Evolutionary conservation across 306 rosid genomes (phyloP).

Genomic region (Malus sylvestris): DNA sequence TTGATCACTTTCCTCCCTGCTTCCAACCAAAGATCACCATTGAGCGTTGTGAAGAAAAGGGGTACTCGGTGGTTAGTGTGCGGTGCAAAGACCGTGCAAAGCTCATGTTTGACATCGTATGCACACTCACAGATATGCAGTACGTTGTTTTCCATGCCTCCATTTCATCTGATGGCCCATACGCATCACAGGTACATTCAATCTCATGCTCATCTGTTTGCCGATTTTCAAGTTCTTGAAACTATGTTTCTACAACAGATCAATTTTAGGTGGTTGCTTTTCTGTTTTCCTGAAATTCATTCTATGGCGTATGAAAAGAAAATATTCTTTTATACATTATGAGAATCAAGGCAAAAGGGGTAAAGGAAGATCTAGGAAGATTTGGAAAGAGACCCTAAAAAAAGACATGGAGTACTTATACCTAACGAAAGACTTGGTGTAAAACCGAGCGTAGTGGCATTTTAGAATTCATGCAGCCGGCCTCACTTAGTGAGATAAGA

Average conservation of each 20-base stretch:
- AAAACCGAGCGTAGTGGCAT: too few relatives aligned
- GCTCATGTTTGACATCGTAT: slow-evolving; percentile 78
- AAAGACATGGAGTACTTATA: too few relatives aligned
- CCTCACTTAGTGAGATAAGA: too few relatives aligned
- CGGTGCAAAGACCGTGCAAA: slow-evolving; percentile 75
- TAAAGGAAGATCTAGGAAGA: too few relatives aligned
- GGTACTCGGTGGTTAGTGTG: slow-evolving; percentile 64
- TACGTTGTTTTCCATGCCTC: slow-evolving; percentile 81
- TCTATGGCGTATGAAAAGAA: too few relatives aligned
- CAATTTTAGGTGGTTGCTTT: background rate
- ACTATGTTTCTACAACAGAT: background rate
- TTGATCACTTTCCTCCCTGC: slow-evolving; percentile 31
- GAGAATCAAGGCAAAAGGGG: too few relatives aligned
- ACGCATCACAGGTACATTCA: slow-evolving; percentile 57
- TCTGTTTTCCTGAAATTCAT: background rate
- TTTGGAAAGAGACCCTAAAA: too few relatives aligned
- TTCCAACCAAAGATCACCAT: slow-evolving; percentile 60
- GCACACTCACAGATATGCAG: slow-evolving; percentile 85
- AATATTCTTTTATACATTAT: too few relatives aligned
- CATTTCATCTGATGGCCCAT: slow-evolving; percentile 67
- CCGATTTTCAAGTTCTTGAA: background rate
- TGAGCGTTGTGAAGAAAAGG: slow-evolving; percentile 67
- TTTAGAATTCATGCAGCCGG: too few relatives aligned
- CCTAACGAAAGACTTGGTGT: too few relatives aligned
- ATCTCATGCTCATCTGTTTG: background rate